These are phyloP conservation scores for Magnolia kwangsiensis DNA, from an alignment of 164 flowering plant genomes.

Conservation along the genomic window DNA sequence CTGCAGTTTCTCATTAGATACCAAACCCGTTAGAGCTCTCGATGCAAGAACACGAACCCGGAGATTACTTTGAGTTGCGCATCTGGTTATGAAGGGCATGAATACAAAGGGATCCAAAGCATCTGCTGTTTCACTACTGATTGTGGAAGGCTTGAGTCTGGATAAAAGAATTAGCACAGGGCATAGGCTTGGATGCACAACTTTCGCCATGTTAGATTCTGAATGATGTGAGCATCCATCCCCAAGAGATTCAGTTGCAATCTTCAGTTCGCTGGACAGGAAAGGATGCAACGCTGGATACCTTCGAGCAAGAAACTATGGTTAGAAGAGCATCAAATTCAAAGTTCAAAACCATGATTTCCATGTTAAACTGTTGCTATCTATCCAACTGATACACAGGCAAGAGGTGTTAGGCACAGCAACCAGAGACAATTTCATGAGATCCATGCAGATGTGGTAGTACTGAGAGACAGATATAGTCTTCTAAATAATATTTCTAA, in stretches of 20 bases:
- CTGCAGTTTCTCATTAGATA: slow-evolving; percentile 85
- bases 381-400: no score
- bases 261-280: slow-evolving; percentile 57
- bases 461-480: no score
- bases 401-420: no score
- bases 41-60: slow-evolving; percentile 89
- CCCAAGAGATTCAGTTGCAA: slow-evolving; percentile 68
- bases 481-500: no score
- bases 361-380: no score
- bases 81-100: slow-evolving; percentile 78
- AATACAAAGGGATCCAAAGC: slow-evolving; percentile 79
- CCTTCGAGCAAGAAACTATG: slow-evolving; percentile 41
- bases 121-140: slow-evolving; percentile 73
- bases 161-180: slow-evolving; percentile 88
- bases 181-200: slow-evolving; percentile 92
- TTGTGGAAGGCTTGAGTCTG: slow-evolving; percentile 91
- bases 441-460: no score
- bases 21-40: slow-evolving; percentile 75
- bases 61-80: slow-evolving; percentile 88
- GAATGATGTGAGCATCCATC: slow-evolving; percentile 36
- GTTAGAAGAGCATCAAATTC: not conserved
- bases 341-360: no score
- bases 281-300: slow-evolving; percentile 87
- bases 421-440: no score
- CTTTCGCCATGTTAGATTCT: slow-evolving; percentile 49